These are phyloP conservation scores for Clathrus columnatus DNA, from an alignment of 768 basidiomycete genomes.

Conservation along the genomic window DNA sequence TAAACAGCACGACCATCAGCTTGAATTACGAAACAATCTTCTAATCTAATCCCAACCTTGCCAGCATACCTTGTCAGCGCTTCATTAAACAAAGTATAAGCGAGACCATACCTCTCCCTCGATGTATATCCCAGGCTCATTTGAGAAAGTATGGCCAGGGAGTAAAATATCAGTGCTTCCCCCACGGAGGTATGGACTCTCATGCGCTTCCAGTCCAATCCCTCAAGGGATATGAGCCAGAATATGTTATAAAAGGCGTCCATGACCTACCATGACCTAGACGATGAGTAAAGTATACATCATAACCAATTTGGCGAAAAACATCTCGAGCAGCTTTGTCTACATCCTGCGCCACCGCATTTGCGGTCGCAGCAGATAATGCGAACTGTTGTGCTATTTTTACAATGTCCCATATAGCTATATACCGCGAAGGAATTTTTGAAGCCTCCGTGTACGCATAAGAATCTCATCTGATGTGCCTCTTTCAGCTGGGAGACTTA, in stretches of 20 bases:
- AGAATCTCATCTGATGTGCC: conserved; percentile 41
- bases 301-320: conserved; percentile 37
- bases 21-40: conserved; percentile 70
- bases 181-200: conserved; percentile 73
- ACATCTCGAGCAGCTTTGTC: conserved; percentile 53
- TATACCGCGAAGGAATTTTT: conserved; percentile 42
- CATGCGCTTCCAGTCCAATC: conserved; percentile 79
- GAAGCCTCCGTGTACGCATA: conserved; percentile 43
- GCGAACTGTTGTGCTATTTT: conserved; percentile 55
- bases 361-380: conserved; percentile 36
- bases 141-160: conserved; percentile 66
- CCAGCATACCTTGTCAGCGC: conserved; percentile 6
- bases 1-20: conserved; percentile 43
- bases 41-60: conserved; percentile 69
- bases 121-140: conserved; percentile 75
- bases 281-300: conserved; percentile 67
- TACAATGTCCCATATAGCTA: conserved; percentile 57
- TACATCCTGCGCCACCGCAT: conserved; percentile 42
- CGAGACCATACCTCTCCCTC: conserved; percentile 39
- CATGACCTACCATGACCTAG: conserved; percentile 59
- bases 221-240: conserved; percentile 28
- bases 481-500: background rate
- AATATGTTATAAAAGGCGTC: background rate
- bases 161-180: conserved; percentile 49
- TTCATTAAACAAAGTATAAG: background rate